Evolutionary conservation across 129 eudicot species (phyloP).

Genomic region (Flaveria ramosissima): DNA sequence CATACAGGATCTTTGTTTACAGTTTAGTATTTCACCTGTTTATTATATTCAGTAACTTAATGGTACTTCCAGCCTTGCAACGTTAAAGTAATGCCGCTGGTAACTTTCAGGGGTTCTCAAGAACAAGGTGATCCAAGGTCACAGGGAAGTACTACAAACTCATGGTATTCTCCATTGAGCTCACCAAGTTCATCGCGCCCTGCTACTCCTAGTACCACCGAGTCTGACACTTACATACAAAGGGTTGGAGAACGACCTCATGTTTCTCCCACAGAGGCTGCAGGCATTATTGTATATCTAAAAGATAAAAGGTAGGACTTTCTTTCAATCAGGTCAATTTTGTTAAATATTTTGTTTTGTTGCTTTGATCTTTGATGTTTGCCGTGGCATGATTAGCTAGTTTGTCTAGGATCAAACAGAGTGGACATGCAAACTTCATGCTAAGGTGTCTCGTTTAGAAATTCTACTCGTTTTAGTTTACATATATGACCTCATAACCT

Average conservation of each 20-base stretch:
- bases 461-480: neutral
- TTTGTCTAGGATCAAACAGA: neutral
- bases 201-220: conserved; percentile 53
- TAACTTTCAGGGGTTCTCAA: conserved; percentile 65
- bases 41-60: neutral
- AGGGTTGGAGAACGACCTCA: conserved; percentile 61
- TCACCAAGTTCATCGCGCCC: conserved; percentile 73
- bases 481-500: conserved; percentile 4
- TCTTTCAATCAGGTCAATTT: neutral
- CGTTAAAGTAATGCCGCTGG: neutral
- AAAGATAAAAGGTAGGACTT: conserved; percentile 68
- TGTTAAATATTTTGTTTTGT: neutral
- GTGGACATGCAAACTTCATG: neutral
- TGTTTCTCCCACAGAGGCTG: conserved; percentile 84
- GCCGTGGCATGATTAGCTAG: neutral
- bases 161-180: conserved; percentile 72
- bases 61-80: neutral
- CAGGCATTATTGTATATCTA: conserved; percentile 58
- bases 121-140: conserved; percentile 68
- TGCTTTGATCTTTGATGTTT: neutral
- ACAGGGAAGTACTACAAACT: conserved; percentile 53
- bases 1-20: neutral
- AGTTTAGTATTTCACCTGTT: neutral
- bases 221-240: conserved; percentile 43
- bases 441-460: neutral